Evolutionary conservation across 1,284 basidiomycete species (phyloP), one percentile per base, ranked within the genome.

Genomic region (Meripilus lineatus): DNA sequence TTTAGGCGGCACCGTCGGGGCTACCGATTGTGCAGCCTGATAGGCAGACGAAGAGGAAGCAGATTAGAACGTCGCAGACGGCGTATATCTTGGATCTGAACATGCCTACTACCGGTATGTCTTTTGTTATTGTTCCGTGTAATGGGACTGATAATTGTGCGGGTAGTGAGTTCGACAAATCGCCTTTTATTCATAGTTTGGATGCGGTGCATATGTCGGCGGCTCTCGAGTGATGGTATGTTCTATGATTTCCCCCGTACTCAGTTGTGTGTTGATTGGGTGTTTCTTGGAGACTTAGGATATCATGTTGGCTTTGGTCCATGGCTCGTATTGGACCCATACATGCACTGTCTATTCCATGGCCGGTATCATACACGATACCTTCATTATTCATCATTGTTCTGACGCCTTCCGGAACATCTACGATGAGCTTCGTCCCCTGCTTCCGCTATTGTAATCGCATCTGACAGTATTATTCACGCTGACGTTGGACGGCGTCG

Each of bases 321-420:
- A 99, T 65, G 96, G 99, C 63, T 97, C 93, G 1, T 99, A 98
- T 70, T 99, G 95, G 95, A 98, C 95, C 5, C 95, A 99, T 61
- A 89, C 95, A 0, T 78, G 73, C 30, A 81, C 79, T 50, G 89
- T 98, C 48, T 91, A 97, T 64, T 71, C 81, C 44, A 96, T 99
- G 93, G 90, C 89, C 0, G 74, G 74, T 38, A 75, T 89, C 55
- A 94, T 99, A 55, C 86, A 95, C 22, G 89, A 95, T 40, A 92
- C 91, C 0, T 99, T 99, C 64, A 89, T 99, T 50, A 82, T 87
- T 3, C 73, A 98, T 8, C 95, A 99, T 64, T 86, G 84, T 17
- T 86, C 89, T 17, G 83, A 95, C 60, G 82, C 98, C 22, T 75
- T 98, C 2, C 57, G 58, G 33, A 75, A 71, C 51, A 73, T 89